Evolutionary conservation across 768 basidiomycete genomes (phyloP).

Genomic region (Leccinum imitatum): DNA sequence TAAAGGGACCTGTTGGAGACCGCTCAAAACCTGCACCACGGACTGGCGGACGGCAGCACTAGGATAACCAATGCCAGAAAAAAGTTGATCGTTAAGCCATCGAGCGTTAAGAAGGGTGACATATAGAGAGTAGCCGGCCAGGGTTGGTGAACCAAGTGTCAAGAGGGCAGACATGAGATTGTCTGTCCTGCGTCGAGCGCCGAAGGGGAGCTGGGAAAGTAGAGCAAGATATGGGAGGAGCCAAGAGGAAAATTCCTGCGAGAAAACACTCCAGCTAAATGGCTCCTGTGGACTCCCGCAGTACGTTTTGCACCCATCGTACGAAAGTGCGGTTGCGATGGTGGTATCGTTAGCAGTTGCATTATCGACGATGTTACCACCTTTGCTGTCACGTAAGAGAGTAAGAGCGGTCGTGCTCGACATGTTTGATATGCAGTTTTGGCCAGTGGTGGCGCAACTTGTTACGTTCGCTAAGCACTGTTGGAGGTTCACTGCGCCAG

Average conservation of each 20-base stretch:
- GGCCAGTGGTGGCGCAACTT: conserved; percentile 1
- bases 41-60: conserved; percentile 1
- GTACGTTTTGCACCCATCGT: background rate
- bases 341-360: background rate
- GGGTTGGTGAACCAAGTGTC: conserved; percentile 43
- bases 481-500: conserved; percentile 8
- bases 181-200: conserved; percentile 38
- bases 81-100: conserved; percentile 37
- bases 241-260: conserved; percentile 44
- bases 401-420: conserved; percentile 13
- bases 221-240: conserved; percentile 49
- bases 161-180: conserved; percentile 44
- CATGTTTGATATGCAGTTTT: conserved; percentile 4
- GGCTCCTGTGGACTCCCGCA: conserved; percentile 16
- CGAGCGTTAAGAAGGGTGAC: conserved; percentile 44
- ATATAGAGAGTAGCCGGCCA: conserved; percentile 46
- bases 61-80: conserved; percentile 33
- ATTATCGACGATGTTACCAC: background rate
- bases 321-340: conserved; percentile 12
- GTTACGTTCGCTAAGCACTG: conserved; percentile 14
- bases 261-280: conserved; percentile 25
- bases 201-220: conserved; percentile 51
- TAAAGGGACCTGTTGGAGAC: conserved; percentile 45
- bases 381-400: conserved; percentile 13
- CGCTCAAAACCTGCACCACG: conserved; percentile 36